Conservation (phyloP, 768 basidiomycete genomes). For the Chalciporus sphaerocephalus region DNA sequence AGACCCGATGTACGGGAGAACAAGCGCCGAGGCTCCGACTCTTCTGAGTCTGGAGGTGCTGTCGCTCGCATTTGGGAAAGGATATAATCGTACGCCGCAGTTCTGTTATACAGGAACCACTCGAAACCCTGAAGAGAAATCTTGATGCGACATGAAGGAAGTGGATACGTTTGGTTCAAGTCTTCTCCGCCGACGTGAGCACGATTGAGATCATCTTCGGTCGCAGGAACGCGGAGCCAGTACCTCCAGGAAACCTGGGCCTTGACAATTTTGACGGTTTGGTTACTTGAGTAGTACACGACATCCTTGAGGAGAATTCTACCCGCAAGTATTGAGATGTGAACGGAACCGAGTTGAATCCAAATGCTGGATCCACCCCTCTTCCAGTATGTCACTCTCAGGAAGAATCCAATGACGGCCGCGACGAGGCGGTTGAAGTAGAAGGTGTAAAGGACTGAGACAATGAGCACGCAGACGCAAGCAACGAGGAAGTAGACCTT, state of each 20-base stretch:
- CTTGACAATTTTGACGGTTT: constrained; percentile 79
- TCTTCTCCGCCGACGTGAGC: constrained; percentile 47
- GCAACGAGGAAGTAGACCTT: constrained; percentile 57
- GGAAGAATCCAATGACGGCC: constrained; percentile 53
- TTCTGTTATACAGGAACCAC: constrained; percentile 90
- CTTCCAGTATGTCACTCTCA: constrained; percentile 79
- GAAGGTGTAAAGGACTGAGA: constrained; percentile 74
- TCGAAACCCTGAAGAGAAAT: constrained; percentile 81
- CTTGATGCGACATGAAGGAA: constrained; percentile 75
- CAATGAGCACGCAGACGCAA: constrained; percentile 52
- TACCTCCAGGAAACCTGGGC: constrained; percentile 90
- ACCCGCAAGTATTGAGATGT: constrained; percentile 84
- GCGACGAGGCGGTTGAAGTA: constrained; percentile 88
- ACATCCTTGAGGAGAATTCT: constrained; percentile 86
- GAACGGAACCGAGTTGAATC: constrained; percentile 84
- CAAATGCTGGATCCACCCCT: constrained; percentile 71
- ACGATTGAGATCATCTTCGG: constrained; percentile 63
- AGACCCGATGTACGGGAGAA: constrained; percentile 37
- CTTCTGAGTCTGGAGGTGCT: constrained; percentile 7
- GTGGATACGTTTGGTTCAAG: constrained; percentile 30
- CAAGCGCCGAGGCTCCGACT: constrained; percentile 34
- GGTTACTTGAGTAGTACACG: constrained; percentile 87
- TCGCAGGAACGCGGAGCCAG: constrained; percentile 80
- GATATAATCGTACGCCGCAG: constrained; percentile 84
- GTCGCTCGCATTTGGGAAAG: constrained; percentile 64